These are phyloP conservation scores for Geranium brycei DNA, from an alignment of 345 rosid species.

Conservation along the genomic window DNA sequence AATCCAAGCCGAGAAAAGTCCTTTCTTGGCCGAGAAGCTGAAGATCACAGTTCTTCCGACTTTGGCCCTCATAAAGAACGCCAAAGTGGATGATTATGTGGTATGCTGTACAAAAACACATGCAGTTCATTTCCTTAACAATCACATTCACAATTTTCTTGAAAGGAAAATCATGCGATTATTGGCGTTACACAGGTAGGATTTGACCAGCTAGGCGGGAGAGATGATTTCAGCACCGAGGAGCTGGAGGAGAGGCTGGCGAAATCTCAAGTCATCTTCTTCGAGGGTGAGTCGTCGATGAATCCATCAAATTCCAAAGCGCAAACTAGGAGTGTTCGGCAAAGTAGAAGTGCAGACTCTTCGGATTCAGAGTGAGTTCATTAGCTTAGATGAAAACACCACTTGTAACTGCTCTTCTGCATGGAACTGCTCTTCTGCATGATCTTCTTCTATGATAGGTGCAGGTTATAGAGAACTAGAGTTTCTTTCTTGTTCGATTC, in stretches of 20 bases:
- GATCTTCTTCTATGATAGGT: no score
- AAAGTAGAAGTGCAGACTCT: slow-evolving; percentile 38
- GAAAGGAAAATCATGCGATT: neutral
- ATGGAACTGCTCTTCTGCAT: no score
- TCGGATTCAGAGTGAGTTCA: slow-evolving; percentile 42
- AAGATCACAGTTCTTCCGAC: slow-evolving; percentile 92
- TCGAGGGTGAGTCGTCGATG: slow-evolving; percentile 70
- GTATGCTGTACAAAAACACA: no score
- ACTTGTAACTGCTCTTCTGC: neutral
- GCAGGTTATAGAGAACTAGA: no score
- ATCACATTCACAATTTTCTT: neutral
- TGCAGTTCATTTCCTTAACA: neutral
- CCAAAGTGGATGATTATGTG: slow-evolving; percentile 76
- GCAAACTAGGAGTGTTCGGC: slow-evolving; percentile 60
- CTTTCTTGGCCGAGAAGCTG: slow-evolving; percentile 83
- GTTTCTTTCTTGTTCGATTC: no score
- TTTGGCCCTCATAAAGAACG: slow-evolving; percentile 82
- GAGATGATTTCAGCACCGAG: slow-evolving; percentile 86
- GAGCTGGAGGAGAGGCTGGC: slow-evolving; percentile 86
- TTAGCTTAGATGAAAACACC: no score
- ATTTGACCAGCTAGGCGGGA: slow-evolving; percentile 86
- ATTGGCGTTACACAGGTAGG: slow-evolving; percentile 51
- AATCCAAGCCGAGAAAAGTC: slow-evolving; percentile 96
- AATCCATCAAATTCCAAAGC: slow-evolving; percentile 32
- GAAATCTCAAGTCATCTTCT: slow-evolving; percentile 67